Conservation (phyloP, 139 green algal genomes). For the Dunaliella sp. region DNA sequence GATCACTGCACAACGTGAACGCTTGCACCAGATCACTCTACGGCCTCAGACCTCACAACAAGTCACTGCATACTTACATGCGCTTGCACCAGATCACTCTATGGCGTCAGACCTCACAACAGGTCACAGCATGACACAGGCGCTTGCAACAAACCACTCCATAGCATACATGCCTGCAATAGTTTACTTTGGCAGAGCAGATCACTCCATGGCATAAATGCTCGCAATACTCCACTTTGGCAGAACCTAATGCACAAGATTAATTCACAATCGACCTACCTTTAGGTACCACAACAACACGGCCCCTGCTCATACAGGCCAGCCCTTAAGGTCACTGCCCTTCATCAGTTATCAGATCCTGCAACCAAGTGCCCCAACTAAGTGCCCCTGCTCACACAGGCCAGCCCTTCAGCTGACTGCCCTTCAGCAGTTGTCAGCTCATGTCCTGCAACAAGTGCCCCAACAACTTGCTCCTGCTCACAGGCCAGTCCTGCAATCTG, state of each 20-base stretch:
- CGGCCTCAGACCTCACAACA: not conserved
- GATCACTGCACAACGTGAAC: too few species aligned
- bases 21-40: not conserved
- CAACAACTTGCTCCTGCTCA: too few species aligned
- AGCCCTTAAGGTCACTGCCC: not conserved
- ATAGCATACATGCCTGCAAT: not conserved
- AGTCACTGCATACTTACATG: not conserved
- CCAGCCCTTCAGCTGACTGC: not conserved
- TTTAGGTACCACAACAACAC: not conserved
- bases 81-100: not conserved
- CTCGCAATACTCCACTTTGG: not conserved
- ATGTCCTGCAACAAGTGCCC: not conserved
- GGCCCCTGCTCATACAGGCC: not conserved
- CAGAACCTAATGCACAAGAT: not conserved
- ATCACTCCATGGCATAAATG: not conserved
- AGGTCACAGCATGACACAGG: too few species aligned
- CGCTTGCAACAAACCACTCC: too few species aligned
- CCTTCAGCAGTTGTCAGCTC: not conserved
- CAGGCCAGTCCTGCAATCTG: not conserved
- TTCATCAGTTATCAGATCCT: not conserved
- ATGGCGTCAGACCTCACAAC: not conserved
- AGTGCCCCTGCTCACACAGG: not conserved
- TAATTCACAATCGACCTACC: not conserved
- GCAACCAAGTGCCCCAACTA: not conserved
- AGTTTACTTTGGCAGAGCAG: not conserved